Conservation (phyloP, 441 rosid genomes). For the Theobroma grandiflorum region DNA sequence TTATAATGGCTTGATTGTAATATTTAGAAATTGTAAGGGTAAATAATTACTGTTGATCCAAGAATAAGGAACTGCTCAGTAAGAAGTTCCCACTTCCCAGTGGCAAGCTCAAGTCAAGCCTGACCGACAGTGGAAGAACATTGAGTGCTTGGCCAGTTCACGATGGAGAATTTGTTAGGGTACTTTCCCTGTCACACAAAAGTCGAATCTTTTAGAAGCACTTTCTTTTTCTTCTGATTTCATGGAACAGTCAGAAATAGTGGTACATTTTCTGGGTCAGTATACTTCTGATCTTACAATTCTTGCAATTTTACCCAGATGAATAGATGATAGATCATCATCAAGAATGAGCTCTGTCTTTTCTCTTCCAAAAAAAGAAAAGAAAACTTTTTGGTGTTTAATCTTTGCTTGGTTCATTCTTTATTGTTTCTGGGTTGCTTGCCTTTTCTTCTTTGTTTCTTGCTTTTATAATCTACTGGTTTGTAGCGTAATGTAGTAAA, state of each 20-base stretch:
- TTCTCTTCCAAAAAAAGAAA: background rate
- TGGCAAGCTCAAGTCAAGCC: conserved; percentile 9
- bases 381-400: background rate
- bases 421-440: background rate
- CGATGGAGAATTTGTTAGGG: background rate
- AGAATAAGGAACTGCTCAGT: background rate
- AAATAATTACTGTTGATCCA: background rate
- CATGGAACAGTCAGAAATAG: background rate
- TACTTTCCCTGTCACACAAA: background rate
- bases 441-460: background rate
- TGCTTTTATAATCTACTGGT: background rate
- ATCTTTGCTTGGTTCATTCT: background rate
- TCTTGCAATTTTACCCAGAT: background rate
- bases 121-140: background rate
- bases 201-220: background rate
- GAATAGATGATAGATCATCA: background rate
- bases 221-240: conserved; percentile 11
- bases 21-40: background rate
- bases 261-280: conserved; percentile 7
- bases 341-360: background rate
- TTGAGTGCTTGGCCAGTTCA: background rate
- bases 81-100: background rate
- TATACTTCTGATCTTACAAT: background rate
- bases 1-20: conserved; percentile 18
- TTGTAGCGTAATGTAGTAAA: background rate